A percentile compares a stretch with the other conserved stretches of the same genome.
Conservation (phyloP, 495 filamentous ascomycete genomes). For the Umbilicaria muhlenbergii region DNA sequence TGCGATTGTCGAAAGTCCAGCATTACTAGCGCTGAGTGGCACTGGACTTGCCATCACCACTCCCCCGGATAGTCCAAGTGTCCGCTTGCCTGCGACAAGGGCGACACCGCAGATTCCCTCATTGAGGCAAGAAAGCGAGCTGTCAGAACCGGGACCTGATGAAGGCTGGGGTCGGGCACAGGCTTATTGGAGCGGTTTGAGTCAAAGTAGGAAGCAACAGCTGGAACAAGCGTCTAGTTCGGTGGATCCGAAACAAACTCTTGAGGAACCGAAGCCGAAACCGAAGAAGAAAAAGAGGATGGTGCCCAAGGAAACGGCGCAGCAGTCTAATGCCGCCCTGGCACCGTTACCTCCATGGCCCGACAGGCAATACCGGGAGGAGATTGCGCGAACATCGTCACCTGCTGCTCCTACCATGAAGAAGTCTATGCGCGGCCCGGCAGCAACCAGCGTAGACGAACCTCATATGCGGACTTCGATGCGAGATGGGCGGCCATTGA, state of each 20-base stretch:
- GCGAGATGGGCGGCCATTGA: constrained; percentile 16
- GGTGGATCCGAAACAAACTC: constrained; percentile 26
- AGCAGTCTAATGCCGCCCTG: constrained; percentile 8
- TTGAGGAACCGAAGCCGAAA: constrained; percentile 17
- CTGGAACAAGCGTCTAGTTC: constrained; percentile 37
- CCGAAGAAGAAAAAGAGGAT: constrained; percentile 26
- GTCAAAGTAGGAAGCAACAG: constrained; percentile 36
- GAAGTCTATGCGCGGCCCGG: constrained; percentile 20
- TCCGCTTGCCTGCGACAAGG: background rate
- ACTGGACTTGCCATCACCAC: constrained; percentile 1
- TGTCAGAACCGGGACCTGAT: constrained; percentile 14
- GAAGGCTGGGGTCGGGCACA: constrained; percentile 47
- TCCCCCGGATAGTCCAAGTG: background rate
- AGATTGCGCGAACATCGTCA: constrained; percentile 1
- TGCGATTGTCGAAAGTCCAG: constrained; percentile 58
- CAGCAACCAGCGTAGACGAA: constrained; percentile 10
- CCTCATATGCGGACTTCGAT: constrained; percentile 25
- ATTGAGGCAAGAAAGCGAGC: constrained; percentile 5
- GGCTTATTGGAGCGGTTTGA: constrained; percentile 48
- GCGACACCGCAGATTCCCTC: constrained; percentile 1
- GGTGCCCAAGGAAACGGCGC: constrained; percentile 11
- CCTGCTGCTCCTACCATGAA: constrained; percentile 14
- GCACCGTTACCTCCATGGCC: constrained; percentile 2
- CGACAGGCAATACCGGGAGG: constrained; percentile 6
- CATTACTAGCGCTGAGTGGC: background rate